Evolutionary conservation across 768 basidiomycete species (phyloP).

Genomic region (Pleurotus eryngii): DNA sequence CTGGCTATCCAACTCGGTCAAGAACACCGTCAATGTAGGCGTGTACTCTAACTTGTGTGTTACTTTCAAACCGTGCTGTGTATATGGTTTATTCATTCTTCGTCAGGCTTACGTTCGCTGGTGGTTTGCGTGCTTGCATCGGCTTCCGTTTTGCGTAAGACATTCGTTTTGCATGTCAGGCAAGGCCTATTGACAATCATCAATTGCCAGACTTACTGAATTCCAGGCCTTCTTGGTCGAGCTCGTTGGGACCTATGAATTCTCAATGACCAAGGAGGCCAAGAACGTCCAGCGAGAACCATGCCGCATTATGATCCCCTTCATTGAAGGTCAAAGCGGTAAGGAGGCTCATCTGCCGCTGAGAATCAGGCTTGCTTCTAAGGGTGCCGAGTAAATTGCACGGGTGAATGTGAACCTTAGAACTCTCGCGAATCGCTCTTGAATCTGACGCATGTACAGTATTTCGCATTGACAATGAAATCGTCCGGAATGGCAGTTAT

Average conservation of each 20-base stretch:
- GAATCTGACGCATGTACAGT: no score
- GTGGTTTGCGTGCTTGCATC: slow-evolving; percentile 44
- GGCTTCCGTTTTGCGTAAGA: slow-evolving; percentile 45
- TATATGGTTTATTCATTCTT: neutral
- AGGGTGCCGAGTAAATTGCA: slow-evolving; percentile 7
- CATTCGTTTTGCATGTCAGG: neutral
- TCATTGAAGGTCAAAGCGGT: slow-evolving; percentile 36
- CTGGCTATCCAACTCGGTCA: slow-evolving; percentile 41
- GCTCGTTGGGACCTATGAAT: slow-evolving; percentile 50
- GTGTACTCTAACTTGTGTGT: slow-evolving; percentile 43
- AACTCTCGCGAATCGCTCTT: no score
- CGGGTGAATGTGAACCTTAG: no score
- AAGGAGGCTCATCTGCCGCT: slow-evolving; percentile 41
- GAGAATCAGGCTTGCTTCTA: slow-evolving; percentile 28
- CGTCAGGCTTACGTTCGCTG: slow-evolving; percentile 37
- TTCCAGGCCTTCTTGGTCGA: slow-evolving; percentile 57
- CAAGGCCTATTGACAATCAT: neutral
- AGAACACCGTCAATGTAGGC: slow-evolving; percentile 37
- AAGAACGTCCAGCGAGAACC: slow-evolving; percentile 34
- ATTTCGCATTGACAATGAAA: no score
- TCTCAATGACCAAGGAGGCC: slow-evolving; percentile 36
- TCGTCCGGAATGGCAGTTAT: no score
- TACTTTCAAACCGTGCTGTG: neutral
- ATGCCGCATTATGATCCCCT: slow-evolving; percentile 37
- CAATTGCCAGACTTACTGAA: slow-evolving; percentile 35